Evolutionary conservation across 177 flowering plant genomes (phyloP).

Genomic region (Telopea speciosissima): DNA sequence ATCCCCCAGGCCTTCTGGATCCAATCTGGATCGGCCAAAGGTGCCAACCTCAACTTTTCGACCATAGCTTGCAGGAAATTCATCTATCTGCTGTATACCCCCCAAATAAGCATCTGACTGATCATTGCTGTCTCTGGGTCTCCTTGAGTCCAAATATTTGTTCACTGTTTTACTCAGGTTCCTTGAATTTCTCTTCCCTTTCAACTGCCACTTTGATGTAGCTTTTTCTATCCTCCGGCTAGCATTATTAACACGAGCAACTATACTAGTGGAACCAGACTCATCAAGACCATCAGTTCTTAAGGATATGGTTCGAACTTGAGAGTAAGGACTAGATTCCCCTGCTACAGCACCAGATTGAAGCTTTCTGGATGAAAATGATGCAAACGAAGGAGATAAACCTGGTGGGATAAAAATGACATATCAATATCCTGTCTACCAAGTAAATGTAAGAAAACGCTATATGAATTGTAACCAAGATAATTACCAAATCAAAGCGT

Average conservation of each 20-base stretch:
- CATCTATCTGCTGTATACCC: conserved; percentile 26
- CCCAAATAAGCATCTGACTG: conserved; percentile 27
- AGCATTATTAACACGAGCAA: conserved; percentile 19
- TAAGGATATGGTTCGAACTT: conserved; percentile 25
- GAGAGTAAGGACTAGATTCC: conserved; percentile 33
- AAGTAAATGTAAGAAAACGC: no score
- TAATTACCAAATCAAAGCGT: no score
- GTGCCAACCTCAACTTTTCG: conserved; percentile 22
- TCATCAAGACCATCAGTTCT: conserved; percentile 40
- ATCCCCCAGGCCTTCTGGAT: conserved; percentile 20
- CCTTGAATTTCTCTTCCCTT: conserved; percentile 68
- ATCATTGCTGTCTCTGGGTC: conserved; percentile 24
- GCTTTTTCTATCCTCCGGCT: conserved; percentile 35
- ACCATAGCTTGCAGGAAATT: conserved; percentile 18
- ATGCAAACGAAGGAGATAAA: conserved; percentile 21
- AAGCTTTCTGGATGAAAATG: conserved; percentile 28
- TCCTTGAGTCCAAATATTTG: conserved; percentile 24
- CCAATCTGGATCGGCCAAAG: conserved; percentile 14
- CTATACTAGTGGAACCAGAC: conserved; percentile 37
- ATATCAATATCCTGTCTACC: conserved; percentile 2
- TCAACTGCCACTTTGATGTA: conserved; percentile 63
- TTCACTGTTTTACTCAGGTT: conserved; percentile 21
- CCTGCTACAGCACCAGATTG: conserved; percentile 28
- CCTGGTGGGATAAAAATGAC: conserved; percentile 27
- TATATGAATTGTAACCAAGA: no score